phyloP scores from a whole-genome alignment of 2,329 filamentous ascomycete species.

The Alternaria panax region DNA sequence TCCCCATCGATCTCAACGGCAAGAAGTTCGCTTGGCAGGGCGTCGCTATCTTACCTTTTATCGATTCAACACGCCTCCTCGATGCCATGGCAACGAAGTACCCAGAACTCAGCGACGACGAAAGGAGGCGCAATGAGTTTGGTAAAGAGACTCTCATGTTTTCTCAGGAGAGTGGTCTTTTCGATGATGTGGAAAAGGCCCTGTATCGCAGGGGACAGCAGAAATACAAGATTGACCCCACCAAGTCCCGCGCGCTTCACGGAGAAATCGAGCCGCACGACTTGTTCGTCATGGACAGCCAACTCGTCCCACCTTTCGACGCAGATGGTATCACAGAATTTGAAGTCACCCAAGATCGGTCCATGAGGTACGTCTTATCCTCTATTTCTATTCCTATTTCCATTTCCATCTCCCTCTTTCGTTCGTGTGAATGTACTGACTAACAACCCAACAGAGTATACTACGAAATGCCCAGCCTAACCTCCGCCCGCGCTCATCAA shows the following conservation, averaged over 20 bases:
- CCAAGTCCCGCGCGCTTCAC: conserved; percentile 76
- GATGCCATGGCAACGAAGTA: conserved; percentile 84
- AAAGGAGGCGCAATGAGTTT: conserved; percentile 77
- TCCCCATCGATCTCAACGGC: conserved; percentile 91
- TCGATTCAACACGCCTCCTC: conserved; percentile 87
- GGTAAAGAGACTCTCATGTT: conserved; percentile 85
- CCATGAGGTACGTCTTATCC: conserved; percentile 71
- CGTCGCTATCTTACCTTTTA: conserved; percentile 91
- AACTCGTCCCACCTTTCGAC: conserved; percentile 78
- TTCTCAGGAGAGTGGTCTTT: conserved; percentile 83
- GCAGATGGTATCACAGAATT: conserved; percentile 56
- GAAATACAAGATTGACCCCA: conserved; percentile 76
- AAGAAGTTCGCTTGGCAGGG: conserved; percentile 99
- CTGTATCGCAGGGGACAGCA: conserved; percentile 83
- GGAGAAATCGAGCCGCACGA: conserved; percentile 84
- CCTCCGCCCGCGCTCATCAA: conserved; percentile 75
- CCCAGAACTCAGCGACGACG: conserved; percentile 77
- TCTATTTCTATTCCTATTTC: too few species aligned
- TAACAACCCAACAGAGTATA: conserved; percentile 74
- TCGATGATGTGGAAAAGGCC: conserved; percentile 80
- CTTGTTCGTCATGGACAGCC: conserved; percentile 82
- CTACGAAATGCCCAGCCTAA: conserved; percentile 78
- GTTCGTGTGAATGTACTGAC: too few species aligned
- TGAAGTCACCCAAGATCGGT: conserved; percentile 64
- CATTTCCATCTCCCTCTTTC: background rate